phyloP scores from a whole-genome alignment of 2,329 filamentous ascomycete species.

The Coleophoma crateriformis region DNA sequence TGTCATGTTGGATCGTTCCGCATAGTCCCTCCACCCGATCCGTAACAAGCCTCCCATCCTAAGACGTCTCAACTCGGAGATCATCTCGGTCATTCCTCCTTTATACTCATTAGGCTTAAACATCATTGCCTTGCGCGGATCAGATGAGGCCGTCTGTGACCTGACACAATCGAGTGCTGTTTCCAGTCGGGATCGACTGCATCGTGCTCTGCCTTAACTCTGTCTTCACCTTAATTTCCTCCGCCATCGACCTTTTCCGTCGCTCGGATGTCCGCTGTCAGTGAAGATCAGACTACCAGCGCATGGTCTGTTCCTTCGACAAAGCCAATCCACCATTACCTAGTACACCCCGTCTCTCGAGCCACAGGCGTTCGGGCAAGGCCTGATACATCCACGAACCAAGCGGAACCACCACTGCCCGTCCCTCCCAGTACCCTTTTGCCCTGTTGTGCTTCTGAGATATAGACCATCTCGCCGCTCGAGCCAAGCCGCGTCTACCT shows the following conservation, averaged over 20 bases:
- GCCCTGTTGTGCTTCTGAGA: slow-evolving; percentile 21
- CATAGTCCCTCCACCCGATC: slow-evolving; percentile 5
- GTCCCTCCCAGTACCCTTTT: slow-evolving; percentile 18
- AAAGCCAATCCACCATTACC: slow-evolving; percentile 29
- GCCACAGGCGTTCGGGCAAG: slow-evolving; percentile 21
- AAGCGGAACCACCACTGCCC: slow-evolving; percentile 19
- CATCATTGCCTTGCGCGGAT: slow-evolving; percentile 12
- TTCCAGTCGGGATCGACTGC: background rate
- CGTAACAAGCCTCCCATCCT: slow-evolving; percentile 13
- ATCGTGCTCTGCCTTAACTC: slow-evolving; percentile 7
- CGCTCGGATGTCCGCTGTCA: slow-evolving; percentile 49
- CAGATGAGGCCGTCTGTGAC: slow-evolving; percentile 12
- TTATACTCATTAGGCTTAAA: slow-evolving; percentile 5
- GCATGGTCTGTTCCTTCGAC: slow-evolving; percentile 42
- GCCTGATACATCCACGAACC: slow-evolving; percentile 28
- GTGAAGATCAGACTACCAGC: slow-evolving; percentile 45
- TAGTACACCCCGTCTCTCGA: slow-evolving; percentile 30
- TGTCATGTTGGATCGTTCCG: background rate
- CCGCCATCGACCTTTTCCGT: slow-evolving; percentile 14
- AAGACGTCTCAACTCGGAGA: slow-evolving; percentile 25
- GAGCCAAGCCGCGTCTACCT: slow-evolving; percentile 1
- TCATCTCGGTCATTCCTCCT: slow-evolving; percentile 6
- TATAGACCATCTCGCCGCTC: slow-evolving; percentile 29
- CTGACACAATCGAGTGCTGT: slow-evolving; percentile 8
- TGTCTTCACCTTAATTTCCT: background rate